Evolutionary conservation across 2,329 filamentous ascomycete genomes (phyloP), one percentile per base, ranked within the genome.

Genomic region (Coniochaeta sp.): DNA sequence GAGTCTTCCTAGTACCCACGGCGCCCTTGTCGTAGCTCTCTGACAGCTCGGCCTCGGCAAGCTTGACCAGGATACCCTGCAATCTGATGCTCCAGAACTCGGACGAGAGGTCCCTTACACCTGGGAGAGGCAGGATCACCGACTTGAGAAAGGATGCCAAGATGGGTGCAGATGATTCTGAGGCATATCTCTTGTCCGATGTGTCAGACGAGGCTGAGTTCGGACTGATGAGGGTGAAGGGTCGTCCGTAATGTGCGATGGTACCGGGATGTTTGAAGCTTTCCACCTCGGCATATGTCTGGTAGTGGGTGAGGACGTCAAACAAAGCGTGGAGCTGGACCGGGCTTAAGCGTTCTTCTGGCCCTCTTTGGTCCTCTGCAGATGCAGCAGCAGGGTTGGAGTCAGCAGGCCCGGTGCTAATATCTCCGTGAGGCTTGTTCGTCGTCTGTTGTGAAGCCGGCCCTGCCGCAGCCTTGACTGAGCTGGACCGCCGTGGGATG

Each of bases 11-110:
- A 53, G 84, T 83, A 1, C 88, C 88, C 57, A 92, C 69, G 0
- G 82, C 76, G 13, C 86, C 87, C 66, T 90, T 90, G 65, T 92
- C 88, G 61, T 91, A 92, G 63, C 86, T 90, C 65, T 92, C 88
- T 1, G 86, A 90, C 28, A 92, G 71, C 49, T 89, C 82, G 2
- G 82, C 86, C 28, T 83, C 77, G 8, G 77, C 83, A 51, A 92
- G 71, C 60, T 81, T 75, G 58, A 72, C 69, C 58, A 89, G 71
- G 14, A 89, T 65, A 1, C 76, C 75, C 57, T 81, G 77, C 22
- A 86, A 71, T 42, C 80, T 75, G n/a, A 75, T 71, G 30, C 73
- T 74, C 85, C 85, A 90, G 65, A 87, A 89, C 3, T 80, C 78
- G 1, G 71, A 63, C 0, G 81, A 75, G 2, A 92, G 71, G 53